Conservation (phyloP, 208 protist species). For the Sergeia podlipaevii region DNA sequence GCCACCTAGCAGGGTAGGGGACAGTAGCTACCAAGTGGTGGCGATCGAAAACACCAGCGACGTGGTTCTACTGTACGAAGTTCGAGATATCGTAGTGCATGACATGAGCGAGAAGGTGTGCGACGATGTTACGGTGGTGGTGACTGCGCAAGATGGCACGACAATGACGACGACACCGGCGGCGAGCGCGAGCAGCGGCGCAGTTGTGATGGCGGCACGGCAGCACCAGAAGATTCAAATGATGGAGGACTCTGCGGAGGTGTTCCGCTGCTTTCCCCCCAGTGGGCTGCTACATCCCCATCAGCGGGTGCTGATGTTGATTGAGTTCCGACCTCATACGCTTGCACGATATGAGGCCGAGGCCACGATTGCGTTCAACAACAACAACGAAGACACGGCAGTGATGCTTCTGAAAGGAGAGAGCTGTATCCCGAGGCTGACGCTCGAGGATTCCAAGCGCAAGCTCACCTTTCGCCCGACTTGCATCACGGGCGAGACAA, state of each 20-base stretch:
- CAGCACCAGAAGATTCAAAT: slow-evolving; percentile 16
- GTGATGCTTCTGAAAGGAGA: slow-evolving; percentile 52
- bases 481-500: slow-evolving; percentile 66
- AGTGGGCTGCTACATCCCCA: slow-evolving; percentile 53
- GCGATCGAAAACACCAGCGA: slow-evolving; percentile 58
- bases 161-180: slow-evolving; percentile 8
- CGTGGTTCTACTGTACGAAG: slow-evolving; percentile 43
- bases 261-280: slow-evolving; percentile 51
- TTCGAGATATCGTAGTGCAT: slow-evolving; percentile 27
- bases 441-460: slow-evolving; percentile 7
- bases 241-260: slow-evolving; percentile 14
- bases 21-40: slow-evolving; percentile 49
- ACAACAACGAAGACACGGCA: slow-evolving; percentile 26
- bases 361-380: slow-evolving; percentile 37
- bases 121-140: slow-evolving; percentile 17
- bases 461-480: slow-evolving; percentile 64
- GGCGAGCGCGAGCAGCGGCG: neutral
- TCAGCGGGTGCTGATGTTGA: slow-evolving; percentile 37
- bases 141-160: slow-evolving; percentile 8
- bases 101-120: slow-evolving; percentile 39
- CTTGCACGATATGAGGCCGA: slow-evolving; percentile 42
- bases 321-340: slow-evolving; percentile 51
- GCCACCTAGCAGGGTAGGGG: slow-evolving; percentile 41
- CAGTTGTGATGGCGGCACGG: neutral
- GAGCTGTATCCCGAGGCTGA: slow-evolving; percentile 41